phyloP scores from a whole-genome alignment of 1,284 basidiomycete species.

The Apiotrichum laibachii region DNA sequence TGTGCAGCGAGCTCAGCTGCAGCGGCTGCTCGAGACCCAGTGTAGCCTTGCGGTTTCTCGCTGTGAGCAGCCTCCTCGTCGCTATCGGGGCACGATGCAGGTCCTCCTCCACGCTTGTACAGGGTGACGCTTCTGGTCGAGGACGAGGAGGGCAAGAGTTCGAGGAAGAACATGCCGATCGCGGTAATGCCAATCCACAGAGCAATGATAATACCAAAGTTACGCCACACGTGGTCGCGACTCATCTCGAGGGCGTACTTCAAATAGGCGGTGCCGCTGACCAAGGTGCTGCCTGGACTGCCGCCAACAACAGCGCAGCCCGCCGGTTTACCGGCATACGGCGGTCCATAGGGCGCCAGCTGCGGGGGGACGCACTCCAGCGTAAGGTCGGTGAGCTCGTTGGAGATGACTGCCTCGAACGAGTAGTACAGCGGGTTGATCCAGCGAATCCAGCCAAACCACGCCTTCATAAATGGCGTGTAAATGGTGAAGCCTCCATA shows the following conservation, averaged over 20 bases:
- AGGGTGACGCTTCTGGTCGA: constrained; percentile 31
- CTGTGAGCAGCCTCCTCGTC: constrained; percentile 24
- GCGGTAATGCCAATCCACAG: constrained; percentile 33
- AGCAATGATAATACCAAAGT: constrained; percentile 51
- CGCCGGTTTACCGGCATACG: constrained; percentile 28
- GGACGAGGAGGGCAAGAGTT: constrained; percentile 29
- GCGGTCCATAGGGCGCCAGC: constrained; percentile 50
- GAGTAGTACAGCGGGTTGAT: constrained; percentile 37
- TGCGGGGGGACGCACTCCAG: constrained; percentile 43
- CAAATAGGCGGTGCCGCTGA: constrained; percentile 42
- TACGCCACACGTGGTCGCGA: constrained; percentile 50
- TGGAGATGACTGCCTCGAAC: constrained; percentile 36
- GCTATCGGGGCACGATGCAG: constrained; percentile 13
- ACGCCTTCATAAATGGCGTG: constrained; percentile 36
- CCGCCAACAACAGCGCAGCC: constrained; percentile 51
- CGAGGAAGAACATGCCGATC: constrained; percentile 15
- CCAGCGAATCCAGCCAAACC: constrained; percentile 18
- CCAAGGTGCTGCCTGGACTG: background rate
- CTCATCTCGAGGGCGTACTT: constrained; percentile 50
- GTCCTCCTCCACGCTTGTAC: constrained; percentile 24
- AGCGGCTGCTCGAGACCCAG: background rate
- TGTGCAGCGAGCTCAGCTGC: background rate
- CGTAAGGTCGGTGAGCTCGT: constrained; percentile 51
- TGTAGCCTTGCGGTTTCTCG: constrained; percentile 7
- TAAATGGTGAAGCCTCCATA: constrained; percentile 19